Evolutionary conservation across 108 stramenopile species (phyloP), one percentile per base, ranked within the genome.

Genomic region (Nitzschia palea): DNA sequence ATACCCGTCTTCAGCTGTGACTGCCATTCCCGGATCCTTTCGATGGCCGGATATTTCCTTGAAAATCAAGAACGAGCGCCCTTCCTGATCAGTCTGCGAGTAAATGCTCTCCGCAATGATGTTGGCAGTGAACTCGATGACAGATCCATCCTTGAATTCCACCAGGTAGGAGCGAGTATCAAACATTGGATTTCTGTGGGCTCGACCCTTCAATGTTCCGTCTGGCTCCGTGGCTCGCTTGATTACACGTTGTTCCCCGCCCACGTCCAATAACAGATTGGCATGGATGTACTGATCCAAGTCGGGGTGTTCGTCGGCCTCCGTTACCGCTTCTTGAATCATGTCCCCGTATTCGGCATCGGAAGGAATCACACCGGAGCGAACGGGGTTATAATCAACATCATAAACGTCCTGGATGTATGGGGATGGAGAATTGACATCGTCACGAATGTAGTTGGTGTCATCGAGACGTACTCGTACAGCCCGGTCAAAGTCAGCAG

Each of bases 61-160:
- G 29, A 80, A 26, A 26, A 61, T 33, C 0, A 14, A 1, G 50
- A 9, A 51, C 29, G 72, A 27, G 12, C 65, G 18, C 2, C 84
- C 80, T 8, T 65, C 63, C 12, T 51, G 51, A 47, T 81, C 83
- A 14, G 54, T 58, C 27, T 80, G 73, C 3, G 56, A 25, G 5
- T 65, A 47, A 1, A 87, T 55, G 36, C 76, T 73, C 45, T 81
- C 73, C 18, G 87, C 83, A 17, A 88, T 80, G 4, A 76, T 34
- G 65, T 88, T 88, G 4, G 72, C 79, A 12, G 67, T 53, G 65
- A 72, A 79, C 30, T 69, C 69, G 42, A 67, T 50, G 0, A 55
- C 52, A 17, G 8, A 28, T 6, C 87, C 83, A 73, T 88, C 81
- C 47, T 77, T 68, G 30, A 80, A 85, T 47, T 73, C 70, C 10